phyloP scores from a whole-genome alignment of 2,329 filamentous ascomycete genomes.

The Scedosporium dehoogii region DNA sequence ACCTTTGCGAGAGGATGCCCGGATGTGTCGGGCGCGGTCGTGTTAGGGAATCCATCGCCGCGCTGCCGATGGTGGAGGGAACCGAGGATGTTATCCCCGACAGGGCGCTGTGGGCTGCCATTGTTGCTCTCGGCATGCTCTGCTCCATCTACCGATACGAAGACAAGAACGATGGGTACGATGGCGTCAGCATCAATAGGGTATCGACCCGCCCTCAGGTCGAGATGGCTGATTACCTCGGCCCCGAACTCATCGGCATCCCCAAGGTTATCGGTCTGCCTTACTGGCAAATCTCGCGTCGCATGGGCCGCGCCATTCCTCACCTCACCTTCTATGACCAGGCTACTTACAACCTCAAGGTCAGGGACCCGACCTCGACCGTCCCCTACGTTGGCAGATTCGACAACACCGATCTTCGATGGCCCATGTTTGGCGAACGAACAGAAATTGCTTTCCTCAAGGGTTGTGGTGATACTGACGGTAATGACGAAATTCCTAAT shows the following conservation, averaged over 20 bases:
- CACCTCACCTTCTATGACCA: slow-evolving; percentile 44
- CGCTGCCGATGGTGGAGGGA: slow-evolving; percentile 37
- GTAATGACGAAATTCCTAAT: slow-evolving; percentile 12
- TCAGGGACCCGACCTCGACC: slow-evolving; percentile 35
- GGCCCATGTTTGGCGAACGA: slow-evolving; percentile 43
- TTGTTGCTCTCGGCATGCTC: slow-evolving; percentile 41
- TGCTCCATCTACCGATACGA: slow-evolving; percentile 45
- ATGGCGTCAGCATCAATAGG: slow-evolving; percentile 30
- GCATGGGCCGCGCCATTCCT: slow-evolving; percentile 41
- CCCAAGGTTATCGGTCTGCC: slow-evolving; percentile 38
- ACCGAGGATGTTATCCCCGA: slow-evolving; percentile 40
- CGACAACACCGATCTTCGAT: slow-evolving; percentile 42
- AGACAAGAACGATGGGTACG: slow-evolving; percentile 39
- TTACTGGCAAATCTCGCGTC: slow-evolving; percentile 37
- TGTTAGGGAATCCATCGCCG: slow-evolving; percentile 38
- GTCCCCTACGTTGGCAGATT: slow-evolving; percentile 41
- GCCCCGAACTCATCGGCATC: slow-evolving; percentile 38
- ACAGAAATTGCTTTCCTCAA: slow-evolving; percentile 42
- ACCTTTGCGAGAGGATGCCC: slow-evolving; percentile 43
- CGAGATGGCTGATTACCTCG: slow-evolving; percentile 39
- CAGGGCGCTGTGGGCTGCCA: slow-evolving; percentile 40
- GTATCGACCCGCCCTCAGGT: slow-evolving; percentile 25
- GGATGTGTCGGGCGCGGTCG: slow-evolving; percentile 38
- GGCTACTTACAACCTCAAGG: slow-evolving; percentile 41
- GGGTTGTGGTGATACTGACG: slow-evolving; percentile 35